These are phyloP conservation scores for Bacidia rubella DNA, from an alignment of 495 filamentous ascomycete species.

Conservation along the genomic window DNA sequence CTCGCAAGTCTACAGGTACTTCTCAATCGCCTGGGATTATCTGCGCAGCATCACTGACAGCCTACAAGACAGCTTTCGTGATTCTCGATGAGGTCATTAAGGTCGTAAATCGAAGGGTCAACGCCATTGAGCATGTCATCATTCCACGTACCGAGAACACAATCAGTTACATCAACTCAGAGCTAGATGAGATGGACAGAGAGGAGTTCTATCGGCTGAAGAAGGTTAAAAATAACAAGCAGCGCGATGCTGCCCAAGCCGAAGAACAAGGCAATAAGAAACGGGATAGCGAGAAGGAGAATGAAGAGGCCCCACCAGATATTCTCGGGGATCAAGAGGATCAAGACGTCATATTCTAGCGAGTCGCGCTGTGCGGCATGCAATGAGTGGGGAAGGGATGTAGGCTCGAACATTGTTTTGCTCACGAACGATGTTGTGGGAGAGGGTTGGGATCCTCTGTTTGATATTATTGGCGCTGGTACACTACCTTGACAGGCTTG, in stretches of 20 bases:
- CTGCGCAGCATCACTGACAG: too few relatives aligned
- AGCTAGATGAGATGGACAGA: slow-evolving; percentile 93
- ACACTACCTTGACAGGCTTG: slow-evolving; percentile 68
- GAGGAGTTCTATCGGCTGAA: slow-evolving; percentile 98
- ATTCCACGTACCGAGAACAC: slow-evolving; percentile 97
- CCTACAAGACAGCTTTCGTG: slow-evolving; percentile 74
- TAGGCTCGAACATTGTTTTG: too few relatives aligned
- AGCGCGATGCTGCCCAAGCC: slow-evolving; percentile 44
- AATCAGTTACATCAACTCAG: slow-evolving; percentile 99
- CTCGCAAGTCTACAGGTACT: slow-evolving; percentile 77
- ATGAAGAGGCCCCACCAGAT: slow-evolving; percentile 41
- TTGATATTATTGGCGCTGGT: slow-evolving; percentile 61
- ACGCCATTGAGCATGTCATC: slow-evolving; percentile 97
- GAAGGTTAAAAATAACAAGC: slow-evolving; percentile 92
- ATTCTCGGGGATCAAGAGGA: slow-evolving; percentile 78
- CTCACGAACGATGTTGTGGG: neutral
- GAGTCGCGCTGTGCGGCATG: too few relatives aligned
- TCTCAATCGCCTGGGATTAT: too few relatives aligned
- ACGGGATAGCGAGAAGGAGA: slow-evolving; percentile 29
- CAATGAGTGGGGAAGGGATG: too few relatives aligned
- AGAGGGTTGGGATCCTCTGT: neutral
- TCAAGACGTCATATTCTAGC: slow-evolving; percentile 90
- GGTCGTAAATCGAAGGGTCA: slow-evolving; percentile 95
- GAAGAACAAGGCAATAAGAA: slow-evolving; percentile 22
- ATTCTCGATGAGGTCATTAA: slow-evolving; percentile 99